Base-by-base conservation (phyloP, 805 yeast species). In the Henningerozyma blattae region DNA sequence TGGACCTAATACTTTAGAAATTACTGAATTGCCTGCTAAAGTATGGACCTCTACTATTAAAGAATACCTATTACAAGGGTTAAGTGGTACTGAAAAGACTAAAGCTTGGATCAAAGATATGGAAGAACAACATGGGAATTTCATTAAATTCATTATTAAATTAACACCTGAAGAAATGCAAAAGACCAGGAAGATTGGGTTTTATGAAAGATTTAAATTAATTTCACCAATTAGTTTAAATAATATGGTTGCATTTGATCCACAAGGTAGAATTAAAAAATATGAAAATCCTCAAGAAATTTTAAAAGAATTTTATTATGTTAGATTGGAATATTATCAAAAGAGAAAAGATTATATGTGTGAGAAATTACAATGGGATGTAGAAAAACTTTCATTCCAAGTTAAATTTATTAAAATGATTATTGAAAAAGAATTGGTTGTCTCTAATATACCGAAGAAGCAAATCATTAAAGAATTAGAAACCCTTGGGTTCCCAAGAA, bases 171-270 rank as follows among this genome's bases (percentile, higher is more conserved):
- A 77, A 31, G 95, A 89, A 52, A 89, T 91, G 97, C 68, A 61
- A 17, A 82, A 83, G 47, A 70, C 94, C 1, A 62, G 68, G 40
- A 65, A 66, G 33, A 70, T 79, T 17, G 98, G 98, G 0, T 65
- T 85, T 35, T 70, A 82, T 47, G 94, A 85, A 50, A 68, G 86
- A 52, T 91, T 91, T 62, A 86, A 82, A 51, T 67, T 91, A 34
- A 62, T 74, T 5, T 65, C 85, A 0, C 62, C 79, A 5, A 62
- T 91, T 27, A 76, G 70, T 53, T 64, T 84, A 41, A 69, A 78
- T 30, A 91, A 91, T 54, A 87, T 91, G 95, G 95, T 91, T 36
- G 93, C 95, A 0, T 91, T 91, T 60, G 96, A 91, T 60, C 73
- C 94, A 3, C 69, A 70, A 31, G 95, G 95, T 26, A 73, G 87